Base-by-base conservation (phyloP, 2,329 filamentous ascomycete genomes). In the Pseudogymnoascus sp. region DNA sequence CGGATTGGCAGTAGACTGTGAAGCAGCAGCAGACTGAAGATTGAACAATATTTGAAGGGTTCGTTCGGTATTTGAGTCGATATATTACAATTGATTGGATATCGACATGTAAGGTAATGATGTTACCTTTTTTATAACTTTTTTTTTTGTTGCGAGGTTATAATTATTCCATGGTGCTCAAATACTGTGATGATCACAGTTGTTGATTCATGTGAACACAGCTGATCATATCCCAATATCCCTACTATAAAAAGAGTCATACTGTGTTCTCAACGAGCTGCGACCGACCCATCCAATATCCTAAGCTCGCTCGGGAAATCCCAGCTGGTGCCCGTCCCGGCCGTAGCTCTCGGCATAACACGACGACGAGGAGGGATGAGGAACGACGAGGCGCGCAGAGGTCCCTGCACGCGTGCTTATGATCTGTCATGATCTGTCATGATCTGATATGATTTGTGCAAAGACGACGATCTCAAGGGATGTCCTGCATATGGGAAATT, bases 401-500 rank as follows among this genome's bases (percentile, higher is more conserved):
- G 41, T 18, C 45, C 45, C 45, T 52, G 45, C 26, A 28, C 23
- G n/a, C 2, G 9, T 52, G 23, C n/a, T 18, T n/a, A n/a, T n/a
- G n/a, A n/a, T n/a, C n/a, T n/a, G n/a, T n/a, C n/a, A 52, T 52
- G 41, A 52, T 52, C 41, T 52, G 41, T 52, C 30, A 4, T 52
- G 23, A 52, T 52, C 41, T 52, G 41, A 28, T 52, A 18, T 30
- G 41, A 52, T 52, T 52, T 52, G 41, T 52, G 23, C 41, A 30
- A 30, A 52, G 23, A 30, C 23, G 41, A 3, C 30, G 41, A 30
- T 18, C 41, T 3, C 23, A 18, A 18, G 10, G 41, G 41, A 52
- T 52, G 41, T 52, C n/a, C 41, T 52, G 41, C 41, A 52, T 52
- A n/a, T 15, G 41, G 41, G 41, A 52, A 52, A 52, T 52, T 52